Percentiles rank a stretch among this genome's conserved stretches.
These are phyloP conservation scores for Oryza australiensis DNA, from an alignment of 176 grass and related monocot genomes.

Conservation along the genomic window DNA sequence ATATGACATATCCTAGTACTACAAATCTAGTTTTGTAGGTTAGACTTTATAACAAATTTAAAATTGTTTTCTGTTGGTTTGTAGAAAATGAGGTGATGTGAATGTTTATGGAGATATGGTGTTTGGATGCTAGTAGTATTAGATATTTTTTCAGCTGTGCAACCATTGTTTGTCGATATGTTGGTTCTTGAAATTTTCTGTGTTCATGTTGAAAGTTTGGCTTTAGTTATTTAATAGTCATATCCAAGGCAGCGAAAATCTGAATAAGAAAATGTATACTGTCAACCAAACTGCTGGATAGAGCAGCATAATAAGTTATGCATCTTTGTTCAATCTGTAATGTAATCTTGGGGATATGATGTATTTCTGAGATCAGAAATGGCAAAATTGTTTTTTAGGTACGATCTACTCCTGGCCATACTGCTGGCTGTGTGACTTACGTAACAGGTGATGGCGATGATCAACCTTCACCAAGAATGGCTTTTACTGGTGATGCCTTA, in stretches of 20 bases:
- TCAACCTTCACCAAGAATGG: conserved; percentile 87
- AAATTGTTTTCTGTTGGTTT: not conserved
- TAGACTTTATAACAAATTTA: not conserved
- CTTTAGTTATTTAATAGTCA: not conserved
- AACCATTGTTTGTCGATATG: not conserved
- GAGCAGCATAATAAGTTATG: not conserved
- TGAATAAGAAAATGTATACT: not conserved
- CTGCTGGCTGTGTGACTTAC: conserved; percentile 88
- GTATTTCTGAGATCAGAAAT: conserved; percentile 24
- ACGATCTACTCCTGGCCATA: conserved; percentile 92
- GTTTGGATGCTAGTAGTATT: conserved; percentile 8
- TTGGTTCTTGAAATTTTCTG: not conserved
- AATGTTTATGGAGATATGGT: conserved; percentile 1
- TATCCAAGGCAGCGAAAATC: not conserved
- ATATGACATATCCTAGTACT: no score
- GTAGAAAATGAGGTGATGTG: not conserved
- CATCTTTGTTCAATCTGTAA: not conserved
- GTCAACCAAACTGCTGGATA: not conserved
- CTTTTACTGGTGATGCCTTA: conserved; percentile 93
- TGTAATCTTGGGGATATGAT: not conserved
- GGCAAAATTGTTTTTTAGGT: conserved; percentile 51
- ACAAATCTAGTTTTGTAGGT: no score
- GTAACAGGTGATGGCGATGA: conserved; percentile 72
- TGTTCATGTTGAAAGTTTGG: conserved; percentile 5
- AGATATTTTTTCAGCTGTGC: not conserved